Evolutionary conservation across 2,329 filamentous ascomycete species (phyloP), one percentile per base, ranked within the genome.

Genomic region (Stachybotrys chartarum): DNA sequence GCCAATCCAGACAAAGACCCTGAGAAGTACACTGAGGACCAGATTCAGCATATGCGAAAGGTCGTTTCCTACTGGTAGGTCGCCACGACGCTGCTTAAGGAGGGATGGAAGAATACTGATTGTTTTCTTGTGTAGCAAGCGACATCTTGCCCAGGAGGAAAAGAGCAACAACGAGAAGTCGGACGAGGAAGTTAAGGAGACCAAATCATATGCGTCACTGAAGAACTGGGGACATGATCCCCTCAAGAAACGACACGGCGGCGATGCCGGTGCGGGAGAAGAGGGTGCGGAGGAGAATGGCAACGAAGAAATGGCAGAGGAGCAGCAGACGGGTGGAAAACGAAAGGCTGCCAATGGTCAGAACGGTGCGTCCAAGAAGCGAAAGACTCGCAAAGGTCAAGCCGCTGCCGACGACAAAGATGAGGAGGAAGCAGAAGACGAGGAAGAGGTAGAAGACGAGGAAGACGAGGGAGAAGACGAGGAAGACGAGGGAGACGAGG

Each of bases 81-180:
- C 52, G 30, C 12, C 6, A 17, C 53, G 45, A 42, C 10, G 35
- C 35, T 10, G n/a, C 30, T 5, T 16, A 6, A 42, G 14, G 14
- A 3, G 35, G 8, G 3, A 10, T 42, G 35, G 24, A 24, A 24
- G 24, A 42, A 42, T 42, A 14, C 35, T 42, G 35, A 42, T 42
- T 14, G 14, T 10, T 17, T 7, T 18, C 24, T 18, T 30, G 24
- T 5, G 3, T 7, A 75, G 72, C 65, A 88, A 87, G 65, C 75
- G 84, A 5, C 84, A 87, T 69, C 70, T 88, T 0, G 84, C 84
- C 0, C 84, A 87, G 61, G 84, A 88, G 66, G 75, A 78, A 55
- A 78, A 76, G 58, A 75, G 74, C 39, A 85, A 86, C 62, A 70
- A 75, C 55, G 73, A 85, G 59, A 81, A 82, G 52, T 66, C 75